Conservation (phyloP, 164 flowering plant species). For the Nymphaea thermarum region DNA sequence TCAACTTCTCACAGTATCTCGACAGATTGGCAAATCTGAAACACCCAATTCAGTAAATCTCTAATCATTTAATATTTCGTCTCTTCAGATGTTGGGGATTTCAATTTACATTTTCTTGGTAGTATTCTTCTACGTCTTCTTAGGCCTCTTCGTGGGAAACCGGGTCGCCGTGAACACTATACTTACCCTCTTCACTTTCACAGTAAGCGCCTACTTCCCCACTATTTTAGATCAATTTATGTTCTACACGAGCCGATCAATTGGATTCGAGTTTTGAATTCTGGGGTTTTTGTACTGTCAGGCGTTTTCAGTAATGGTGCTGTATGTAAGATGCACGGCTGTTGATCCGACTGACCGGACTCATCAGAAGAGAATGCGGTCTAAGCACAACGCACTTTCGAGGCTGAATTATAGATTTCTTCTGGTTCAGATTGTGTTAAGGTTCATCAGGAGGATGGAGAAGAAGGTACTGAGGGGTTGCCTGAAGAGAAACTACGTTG, state of each 20-base stretch:
- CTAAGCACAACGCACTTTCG: slow-evolving; percentile 18
- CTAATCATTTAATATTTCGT: not conserved
- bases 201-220: slow-evolving; percentile 28
- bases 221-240: no score
- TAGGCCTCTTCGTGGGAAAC: slow-evolving; percentile 79
- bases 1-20: no score
- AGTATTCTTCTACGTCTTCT: slow-evolving; percentile 58
- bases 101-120: slow-evolving; percentile 56
- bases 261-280: not conserved
- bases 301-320: slow-evolving; percentile 58
- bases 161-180: slow-evolving; percentile 57
- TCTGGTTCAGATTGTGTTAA: slow-evolving; percentile 43
- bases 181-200: slow-evolving; percentile 40
- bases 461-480: slow-evolving; percentile 56
- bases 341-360: slow-evolving; percentile 80
- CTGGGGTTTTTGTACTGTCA: slow-evolving; percentile 17
- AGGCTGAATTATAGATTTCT: slow-evolving; percentile 49
- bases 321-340: slow-evolving; percentile 75
- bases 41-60: not conserved
- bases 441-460: slow-evolving; percentile 63
- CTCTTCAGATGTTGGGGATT: slow-evolving; percentile 73
- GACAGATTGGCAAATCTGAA: no score
- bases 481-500: slow-evolving; percentile 70
- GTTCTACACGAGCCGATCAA: not conserved
- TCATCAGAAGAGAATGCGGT: slow-evolving; percentile 43